These are phyloP conservation scores for Colletotrichum sp. DNA, from an alignment of 2,329 filamentous ascomycete genomes.

Conservation along the genomic window DNA sequence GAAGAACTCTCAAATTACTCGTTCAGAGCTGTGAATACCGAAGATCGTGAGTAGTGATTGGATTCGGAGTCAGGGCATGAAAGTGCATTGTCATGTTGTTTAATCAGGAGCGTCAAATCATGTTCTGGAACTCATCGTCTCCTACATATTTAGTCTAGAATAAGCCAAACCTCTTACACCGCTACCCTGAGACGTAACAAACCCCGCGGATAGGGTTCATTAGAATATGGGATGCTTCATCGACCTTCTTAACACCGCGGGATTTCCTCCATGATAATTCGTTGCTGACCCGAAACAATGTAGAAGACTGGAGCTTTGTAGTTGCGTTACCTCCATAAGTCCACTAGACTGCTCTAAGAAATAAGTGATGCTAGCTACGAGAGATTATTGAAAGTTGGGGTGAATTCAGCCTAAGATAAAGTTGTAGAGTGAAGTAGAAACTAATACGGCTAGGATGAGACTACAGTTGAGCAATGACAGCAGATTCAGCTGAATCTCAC, in stretches of 20 bases:
- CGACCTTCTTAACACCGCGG: accelerated
- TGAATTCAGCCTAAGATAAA: neutral
- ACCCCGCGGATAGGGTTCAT: neutral
- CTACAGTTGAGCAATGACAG: neutral
- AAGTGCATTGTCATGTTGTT: neutral
- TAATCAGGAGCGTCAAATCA: neutral
- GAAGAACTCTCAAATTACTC: accelerated
- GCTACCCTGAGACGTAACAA: accelerated
- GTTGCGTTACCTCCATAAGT: accelerated
- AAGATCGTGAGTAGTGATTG: neutral
- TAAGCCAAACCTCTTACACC: neutral
- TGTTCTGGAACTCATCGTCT: neutral
- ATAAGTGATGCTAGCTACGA: neutral
- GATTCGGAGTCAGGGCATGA: neutral
- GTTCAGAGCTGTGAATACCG: neutral
- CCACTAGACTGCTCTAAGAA: neutral
- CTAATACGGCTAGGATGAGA: too few relatives aligned
- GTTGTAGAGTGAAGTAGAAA: too few relatives aligned
- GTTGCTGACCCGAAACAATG: neutral
- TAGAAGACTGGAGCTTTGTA: neutral
- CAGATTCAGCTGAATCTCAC: neutral
- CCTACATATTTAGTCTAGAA: neutral
- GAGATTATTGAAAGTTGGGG: neutral
- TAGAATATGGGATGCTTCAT: neutral
- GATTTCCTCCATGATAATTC: neutral